Conservation (phyloP, 2,329 filamentous ascomycete species). For the Rhexocercosporidium sp. region DNA sequence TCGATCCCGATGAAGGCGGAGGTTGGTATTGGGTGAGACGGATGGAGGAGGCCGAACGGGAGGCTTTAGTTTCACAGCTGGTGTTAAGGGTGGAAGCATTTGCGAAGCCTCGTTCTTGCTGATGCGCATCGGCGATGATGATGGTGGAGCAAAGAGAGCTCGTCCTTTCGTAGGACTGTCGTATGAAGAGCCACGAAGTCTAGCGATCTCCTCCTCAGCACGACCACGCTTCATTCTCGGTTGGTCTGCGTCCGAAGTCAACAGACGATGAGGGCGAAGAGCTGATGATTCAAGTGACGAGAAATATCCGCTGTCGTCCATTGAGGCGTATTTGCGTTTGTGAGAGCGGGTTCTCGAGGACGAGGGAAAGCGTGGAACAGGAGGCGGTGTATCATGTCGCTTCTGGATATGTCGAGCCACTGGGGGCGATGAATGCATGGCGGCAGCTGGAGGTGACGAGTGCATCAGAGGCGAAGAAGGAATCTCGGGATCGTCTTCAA, state of each 20-base stretch:
- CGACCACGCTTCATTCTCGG: constrained; percentile 84
- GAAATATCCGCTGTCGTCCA: constrained; percentile 96
- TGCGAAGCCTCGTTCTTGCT: constrained; percentile 56
- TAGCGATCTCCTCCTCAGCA: constrained; percentile 94
- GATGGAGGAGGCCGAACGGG: constrained; percentile 66
- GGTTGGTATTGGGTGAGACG: constrained; percentile 89
- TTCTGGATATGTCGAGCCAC: constrained; percentile 62
- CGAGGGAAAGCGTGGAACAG: constrained; percentile 62
- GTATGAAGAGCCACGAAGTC: constrained; percentile 88
- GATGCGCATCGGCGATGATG: constrained; percentile 71
- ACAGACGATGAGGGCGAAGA: constrained; percentile 71
- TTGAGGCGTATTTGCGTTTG: constrained; percentile 77
- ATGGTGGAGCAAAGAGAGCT: constrained; percentile 52
- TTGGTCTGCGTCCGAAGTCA: constrained; percentile 82
- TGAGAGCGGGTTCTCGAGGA: constrained; percentile 70
- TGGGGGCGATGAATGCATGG: constrained; percentile 91
- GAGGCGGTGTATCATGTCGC: constrained; percentile 78
- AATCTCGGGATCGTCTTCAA: constrained; percentile 51
- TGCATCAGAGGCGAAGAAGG: constrained; percentile 52
- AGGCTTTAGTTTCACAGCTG: constrained; percentile 79
- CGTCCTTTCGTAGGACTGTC: constrained; percentile 83
- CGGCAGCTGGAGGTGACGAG: constrained; percentile 72
- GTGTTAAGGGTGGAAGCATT: constrained; percentile 79
- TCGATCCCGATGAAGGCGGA: constrained; percentile 84
- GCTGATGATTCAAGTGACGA: constrained; percentile 94